These are phyloP conservation scores for Dimocarpus longan DNA, from an alignment of 345 rosid genomes.

Conservation along the genomic window DNA sequence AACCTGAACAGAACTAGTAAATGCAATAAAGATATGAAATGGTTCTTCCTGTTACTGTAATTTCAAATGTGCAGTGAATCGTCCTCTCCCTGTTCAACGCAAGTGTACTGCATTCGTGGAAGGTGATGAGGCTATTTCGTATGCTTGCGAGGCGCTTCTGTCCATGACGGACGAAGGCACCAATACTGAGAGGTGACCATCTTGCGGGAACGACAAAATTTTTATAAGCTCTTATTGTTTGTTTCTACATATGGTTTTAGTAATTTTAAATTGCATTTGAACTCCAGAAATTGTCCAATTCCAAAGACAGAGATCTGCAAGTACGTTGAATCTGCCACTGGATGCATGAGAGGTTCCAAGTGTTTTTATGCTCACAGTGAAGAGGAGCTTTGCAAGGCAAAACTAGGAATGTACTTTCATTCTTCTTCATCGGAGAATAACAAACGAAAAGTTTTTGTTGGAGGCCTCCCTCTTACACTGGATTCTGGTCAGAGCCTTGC, in stretches of 20 bases:
- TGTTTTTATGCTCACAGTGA: slow-evolving; percentile 50
- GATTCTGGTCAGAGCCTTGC: slow-evolving; percentile 53
- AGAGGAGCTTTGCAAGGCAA: slow-evolving; percentile 42
- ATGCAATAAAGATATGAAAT: not conserved
- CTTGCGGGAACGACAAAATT: not conserved
- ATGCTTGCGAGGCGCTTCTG: slow-evolving; percentile 31
- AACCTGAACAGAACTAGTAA: not conserved
- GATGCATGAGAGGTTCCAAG: slow-evolving; percentile 53
- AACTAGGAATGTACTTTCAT: slow-evolving; percentile 29
- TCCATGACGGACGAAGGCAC: slow-evolving; percentile 36
- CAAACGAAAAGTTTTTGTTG: slow-evolving; percentile 51
- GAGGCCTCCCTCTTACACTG: slow-evolving; percentile 51
- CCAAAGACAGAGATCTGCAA: slow-evolving; percentile 42
- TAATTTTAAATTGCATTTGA: slow-evolving; percentile 14
- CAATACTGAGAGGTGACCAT: slow-evolving; percentile 35
- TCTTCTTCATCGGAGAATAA: slow-evolving; percentile 20
- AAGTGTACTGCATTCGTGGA: slow-evolving; percentile 35
- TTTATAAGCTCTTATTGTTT: not conserved
- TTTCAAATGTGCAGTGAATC: slow-evolving; percentile 46
- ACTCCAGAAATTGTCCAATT: slow-evolving; percentile 32
- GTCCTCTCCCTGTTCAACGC: slow-evolving; percentile 37
- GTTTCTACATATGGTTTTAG: not conserved
- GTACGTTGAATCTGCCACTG: slow-evolving; percentile 44
- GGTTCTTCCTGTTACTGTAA: not conserved
- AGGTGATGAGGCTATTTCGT: slow-evolving; percentile 37